phyloP scores from a whole-genome alignment of 2,329 filamentous ascomycete genomes.

The Stagonosporopsis tanaceti region DNA sequence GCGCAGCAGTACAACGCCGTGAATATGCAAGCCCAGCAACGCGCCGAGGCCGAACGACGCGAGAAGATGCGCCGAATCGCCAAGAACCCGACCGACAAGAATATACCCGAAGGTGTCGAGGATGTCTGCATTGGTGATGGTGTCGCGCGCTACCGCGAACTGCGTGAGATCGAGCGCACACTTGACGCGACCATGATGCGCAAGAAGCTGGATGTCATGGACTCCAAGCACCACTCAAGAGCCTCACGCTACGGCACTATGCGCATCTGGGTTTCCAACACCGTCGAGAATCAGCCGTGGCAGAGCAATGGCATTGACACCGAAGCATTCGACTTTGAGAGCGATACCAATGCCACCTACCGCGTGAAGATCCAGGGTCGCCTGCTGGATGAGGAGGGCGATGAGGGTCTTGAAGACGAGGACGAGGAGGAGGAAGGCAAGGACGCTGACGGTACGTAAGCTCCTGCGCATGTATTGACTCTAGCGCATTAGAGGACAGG shows the following conservation, averaged over 20 bases:
- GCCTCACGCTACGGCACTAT: conserved; percentile 84
- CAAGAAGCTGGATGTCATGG: conserved; percentile 89
- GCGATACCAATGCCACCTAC: conserved; percentile 79
- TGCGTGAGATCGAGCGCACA: conserved; percentile 86
- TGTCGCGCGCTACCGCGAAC: conserved; percentile 79
- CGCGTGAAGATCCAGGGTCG: conserved; percentile 91
- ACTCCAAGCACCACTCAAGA: conserved; percentile 77
- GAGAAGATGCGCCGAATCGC: conserved; percentile 81
- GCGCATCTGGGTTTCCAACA: conserved; percentile 94
- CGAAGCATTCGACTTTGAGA: conserved; percentile 82
- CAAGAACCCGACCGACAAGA: conserved; percentile 92
- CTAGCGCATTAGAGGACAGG: not conserved
- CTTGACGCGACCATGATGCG: conserved; percentile 93
- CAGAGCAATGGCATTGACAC: conserved; percentile 74
- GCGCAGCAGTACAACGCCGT: conserved; percentile 55
- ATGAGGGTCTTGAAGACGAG: conserved; percentile 43
- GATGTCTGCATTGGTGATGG: conserved; percentile 82
- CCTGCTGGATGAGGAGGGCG: conserved; percentile 66
- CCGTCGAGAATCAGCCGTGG: conserved; percentile 93
- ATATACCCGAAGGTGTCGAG: conserved; percentile 85
- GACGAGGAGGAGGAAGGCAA: conserved; percentile 51
- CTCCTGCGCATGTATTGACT: not conserved
- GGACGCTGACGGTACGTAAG: conserved; percentile 55
- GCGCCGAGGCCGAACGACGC: conserved; percentile 59
- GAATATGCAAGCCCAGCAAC: conserved; percentile 54